Evolutionary conservation across 2,329 filamentous ascomycete species (phyloP).

Genomic region (Fonsecaea pugnacius): DNA sequence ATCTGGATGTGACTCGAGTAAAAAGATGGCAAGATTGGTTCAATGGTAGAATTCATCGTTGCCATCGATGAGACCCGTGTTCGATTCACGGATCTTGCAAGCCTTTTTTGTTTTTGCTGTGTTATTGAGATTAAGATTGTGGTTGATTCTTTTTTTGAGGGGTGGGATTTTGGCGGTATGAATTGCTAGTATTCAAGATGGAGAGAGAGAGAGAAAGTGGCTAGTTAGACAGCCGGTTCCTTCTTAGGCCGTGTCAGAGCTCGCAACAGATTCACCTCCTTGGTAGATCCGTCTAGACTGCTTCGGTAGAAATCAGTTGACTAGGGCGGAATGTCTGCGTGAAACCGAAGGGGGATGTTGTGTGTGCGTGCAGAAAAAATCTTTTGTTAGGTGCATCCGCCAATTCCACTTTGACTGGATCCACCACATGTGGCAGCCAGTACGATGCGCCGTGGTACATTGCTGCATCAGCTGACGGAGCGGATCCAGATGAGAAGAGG

Average conservation of each 20-base stretch:
- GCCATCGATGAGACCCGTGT: slow-evolving; percentile 58
- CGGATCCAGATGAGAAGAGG: background rate
- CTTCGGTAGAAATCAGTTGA: background rate
- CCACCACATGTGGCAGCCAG: background rate
- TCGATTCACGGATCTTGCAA: slow-evolving; percentile 53
- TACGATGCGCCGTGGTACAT: background rate
- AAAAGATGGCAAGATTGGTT: slow-evolving; percentile 7
- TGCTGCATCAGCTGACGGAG: background rate
- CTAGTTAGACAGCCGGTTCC: background rate
- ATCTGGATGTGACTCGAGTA: background rate
- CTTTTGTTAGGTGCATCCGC: background rate
- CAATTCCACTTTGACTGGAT: background rate
- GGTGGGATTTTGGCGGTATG: background rate
- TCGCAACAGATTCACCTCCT: background rate
- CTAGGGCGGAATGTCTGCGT: background rate
- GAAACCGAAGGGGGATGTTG: background rate
- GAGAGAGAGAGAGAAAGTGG: no score
- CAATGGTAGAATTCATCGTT: slow-evolving; percentile 61
- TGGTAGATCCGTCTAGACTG: background rate
- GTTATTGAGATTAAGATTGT: background rate
- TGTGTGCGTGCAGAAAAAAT: background rate
- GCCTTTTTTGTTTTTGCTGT: slow-evolving; percentile 1
- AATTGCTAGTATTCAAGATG: no score
- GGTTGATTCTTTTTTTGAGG: background rate
- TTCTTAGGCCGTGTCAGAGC: background rate